Evolutionary conservation across 495 filamentous ascomycete species (phyloP).

Genomic region (Apodospora peruviana): DNA sequence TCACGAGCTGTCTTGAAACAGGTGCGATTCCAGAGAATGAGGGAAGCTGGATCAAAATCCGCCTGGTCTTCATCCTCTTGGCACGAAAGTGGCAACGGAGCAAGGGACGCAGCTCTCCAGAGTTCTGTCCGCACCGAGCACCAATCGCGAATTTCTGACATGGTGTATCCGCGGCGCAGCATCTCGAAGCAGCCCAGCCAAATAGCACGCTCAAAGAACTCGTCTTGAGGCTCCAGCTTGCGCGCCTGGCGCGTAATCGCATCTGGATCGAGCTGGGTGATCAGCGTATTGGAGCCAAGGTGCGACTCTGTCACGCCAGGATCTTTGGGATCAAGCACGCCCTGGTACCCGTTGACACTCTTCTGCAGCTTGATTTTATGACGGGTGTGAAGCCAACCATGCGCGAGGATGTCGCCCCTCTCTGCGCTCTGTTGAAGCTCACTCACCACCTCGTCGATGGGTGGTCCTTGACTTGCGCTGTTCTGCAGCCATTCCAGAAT

Average conservation of each 20-base stretch:
- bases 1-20: constrained; percentile 71
- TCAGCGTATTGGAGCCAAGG: constrained; percentile 55
- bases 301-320: constrained; percentile 52
- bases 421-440: constrained; percentile 65
- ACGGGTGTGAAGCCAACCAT: constrained; percentile 89
- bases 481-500: constrained; percentile 79
- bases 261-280: constrained; percentile 95
- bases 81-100: constrained; percentile 46
- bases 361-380: constrained; percentile 87
- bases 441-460: constrained; percentile 69
- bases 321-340: constrained; percentile 54
- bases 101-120: constrained; percentile 75
- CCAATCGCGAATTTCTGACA: constrained; percentile 73
- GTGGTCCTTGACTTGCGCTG: constrained; percentile 58
- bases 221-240: constrained; percentile 69
- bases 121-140: constrained; percentile 69
- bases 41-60: constrained; percentile 40
- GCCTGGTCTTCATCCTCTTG: constrained; percentile 29
- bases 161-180: constrained; percentile 68
- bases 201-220: constrained; percentile 76
- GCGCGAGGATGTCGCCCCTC: constrained; percentile 62
- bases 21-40: constrained; percentile 71
- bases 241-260: constrained; percentile 71
- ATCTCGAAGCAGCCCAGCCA: constrained; percentile 90
- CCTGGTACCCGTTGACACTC: constrained; percentile 60